These are phyloP conservation scores for Avena sativa DNA, from an alignment of 176 grass and related monocot genomes.

Conservation along the genomic window DNA sequence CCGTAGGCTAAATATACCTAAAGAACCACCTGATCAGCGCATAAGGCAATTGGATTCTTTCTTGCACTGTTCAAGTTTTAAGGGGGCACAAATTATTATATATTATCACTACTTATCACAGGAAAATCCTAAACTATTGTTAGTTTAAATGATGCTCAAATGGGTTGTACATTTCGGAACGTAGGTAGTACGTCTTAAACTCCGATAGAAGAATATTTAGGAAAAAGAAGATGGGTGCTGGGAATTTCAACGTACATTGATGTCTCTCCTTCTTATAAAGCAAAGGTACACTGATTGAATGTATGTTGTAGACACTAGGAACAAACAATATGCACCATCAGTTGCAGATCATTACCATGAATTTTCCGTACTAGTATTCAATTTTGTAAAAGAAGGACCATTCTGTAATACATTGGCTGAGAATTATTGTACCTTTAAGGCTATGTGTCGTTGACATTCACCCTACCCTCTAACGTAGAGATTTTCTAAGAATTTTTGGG, in stretches of 20 bases:
- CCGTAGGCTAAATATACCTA: conserved; percentile 43
- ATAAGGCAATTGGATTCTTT: conserved; percentile 5
- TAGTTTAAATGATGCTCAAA: too few relatives aligned
- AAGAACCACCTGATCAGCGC: conserved; percentile 21
- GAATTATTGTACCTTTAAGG: conserved; percentile 25
- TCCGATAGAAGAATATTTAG: conserved; percentile 35
- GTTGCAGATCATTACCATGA: neutral
- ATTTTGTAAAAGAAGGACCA: neutral
- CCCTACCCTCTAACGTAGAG: neutral
- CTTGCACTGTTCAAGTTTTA: neutral
- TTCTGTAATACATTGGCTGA: neutral
- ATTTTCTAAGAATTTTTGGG: conserved; percentile 8
- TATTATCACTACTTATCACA: neutral
- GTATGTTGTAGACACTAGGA: conserved; percentile 23
- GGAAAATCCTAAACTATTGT: neutral
- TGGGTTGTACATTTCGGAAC: too few relatives aligned
- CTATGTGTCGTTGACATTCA: conserved; percentile 4
- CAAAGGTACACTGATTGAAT: neutral
- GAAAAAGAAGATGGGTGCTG: neutral
- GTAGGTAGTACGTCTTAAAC: neutral
- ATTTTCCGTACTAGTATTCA: conserved; percentile 42
- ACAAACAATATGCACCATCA: conserved; percentile 36
- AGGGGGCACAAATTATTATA: neutral
- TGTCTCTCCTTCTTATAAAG: neutral
- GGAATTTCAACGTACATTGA: conserved; percentile 30